Evolutionary conservation across 2,329 filamentous ascomycete genomes (phyloP).

Genomic region (Scedosporium boydii): DNA sequence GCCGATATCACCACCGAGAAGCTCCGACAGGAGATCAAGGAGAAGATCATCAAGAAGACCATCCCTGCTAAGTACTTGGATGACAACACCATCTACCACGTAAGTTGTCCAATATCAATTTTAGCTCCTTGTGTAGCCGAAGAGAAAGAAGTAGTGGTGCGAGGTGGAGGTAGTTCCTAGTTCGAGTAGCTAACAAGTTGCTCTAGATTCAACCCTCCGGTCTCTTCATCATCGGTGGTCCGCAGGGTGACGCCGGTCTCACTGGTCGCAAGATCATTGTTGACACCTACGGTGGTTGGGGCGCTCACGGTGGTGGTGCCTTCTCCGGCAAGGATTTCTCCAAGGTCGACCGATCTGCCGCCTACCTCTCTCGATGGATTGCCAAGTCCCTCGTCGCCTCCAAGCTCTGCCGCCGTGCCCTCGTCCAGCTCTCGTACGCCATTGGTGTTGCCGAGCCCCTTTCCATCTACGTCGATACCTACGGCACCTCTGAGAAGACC

Average conservation of each 20-base stretch:
- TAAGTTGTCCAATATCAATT: conserved; percentile 33
- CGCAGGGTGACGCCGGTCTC: conserved; percentile 96
- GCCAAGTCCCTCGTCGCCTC: conserved; percentile 94
- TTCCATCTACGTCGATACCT: conserved; percentile 95
- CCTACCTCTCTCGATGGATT: conserved; percentile 96
- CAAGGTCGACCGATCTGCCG: conserved; percentile 98
- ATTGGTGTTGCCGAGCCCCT: conserved; percentile 98
- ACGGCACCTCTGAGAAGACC: conserved; percentile 83
- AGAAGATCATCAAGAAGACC: conserved; percentile 94
- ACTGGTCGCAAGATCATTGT: conserved; percentile 99
- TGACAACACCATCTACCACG: conserved; percentile 91
- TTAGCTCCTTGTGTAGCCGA: conserved; percentile 2
- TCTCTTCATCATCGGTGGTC: conserved; percentile 97
- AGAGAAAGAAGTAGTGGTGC: no score
- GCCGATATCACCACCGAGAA: conserved; percentile 82
- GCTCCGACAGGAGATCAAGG: conserved; percentile 86
- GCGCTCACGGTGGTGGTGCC: conserved; percentile 98
- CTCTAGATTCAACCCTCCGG: conserved; percentile 84
- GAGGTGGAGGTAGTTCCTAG: no score
- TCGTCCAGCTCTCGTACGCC: conserved; percentile 98
- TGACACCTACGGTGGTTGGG: conserved; percentile 99
- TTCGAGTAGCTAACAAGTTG: no score
- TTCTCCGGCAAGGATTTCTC: conserved; percentile 99
- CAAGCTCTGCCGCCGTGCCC: conserved; percentile 79
- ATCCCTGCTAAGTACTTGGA: conserved; percentile 90